Evolutionary conservation across 2,329 filamentous ascomycete species (phyloP).

Genomic region (Colletotrichum godetiae): DNA sequence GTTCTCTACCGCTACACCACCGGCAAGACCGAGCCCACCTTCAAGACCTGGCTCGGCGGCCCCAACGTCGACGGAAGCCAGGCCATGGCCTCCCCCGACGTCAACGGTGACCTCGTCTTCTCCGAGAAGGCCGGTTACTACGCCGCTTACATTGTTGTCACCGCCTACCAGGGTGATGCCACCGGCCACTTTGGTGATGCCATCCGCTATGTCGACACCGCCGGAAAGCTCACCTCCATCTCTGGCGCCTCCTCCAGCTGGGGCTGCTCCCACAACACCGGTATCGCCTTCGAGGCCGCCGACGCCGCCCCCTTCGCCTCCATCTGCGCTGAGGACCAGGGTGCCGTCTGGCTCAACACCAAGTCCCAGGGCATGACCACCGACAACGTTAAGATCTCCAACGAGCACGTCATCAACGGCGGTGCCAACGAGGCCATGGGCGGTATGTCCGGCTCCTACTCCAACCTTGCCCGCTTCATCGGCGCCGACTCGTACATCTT

Average conservation of each 20-base stretch:
- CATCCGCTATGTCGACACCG: slow-evolving; percentile 57
- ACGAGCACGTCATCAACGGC: slow-evolving; percentile 71
- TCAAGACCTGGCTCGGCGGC: slow-evolving; percentile 70
- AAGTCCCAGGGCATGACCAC: slow-evolving; percentile 65
- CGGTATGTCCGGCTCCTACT: slow-evolving; percentile 73
- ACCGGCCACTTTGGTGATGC: slow-evolving; percentile 69
- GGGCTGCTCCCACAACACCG: slow-evolving; percentile 74
- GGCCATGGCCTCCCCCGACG: slow-evolving; percentile 65
- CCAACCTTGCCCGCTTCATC: slow-evolving; percentile 64
- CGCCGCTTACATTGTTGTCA: slow-evolving; percentile 72
- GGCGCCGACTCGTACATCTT: slow-evolving; percentile 67
- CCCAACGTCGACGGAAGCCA: slow-evolving; percentile 60
- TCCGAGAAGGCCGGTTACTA: slow-evolving; percentile 66
- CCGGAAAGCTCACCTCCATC: slow-evolving; percentile 63
- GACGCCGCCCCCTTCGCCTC: slow-evolving; percentile 68
- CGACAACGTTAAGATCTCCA: slow-evolving; percentile 68
- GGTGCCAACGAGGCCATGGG: slow-evolving; percentile 69
- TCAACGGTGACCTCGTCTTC: slow-evolving; percentile 73
- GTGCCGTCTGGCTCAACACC: slow-evolving; percentile 73
- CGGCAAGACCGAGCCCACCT: slow-evolving; percentile 59
- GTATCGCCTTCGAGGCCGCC: slow-evolving; percentile 71
- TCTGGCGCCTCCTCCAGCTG: slow-evolving; percentile 64
- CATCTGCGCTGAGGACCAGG: slow-evolving; percentile 71
- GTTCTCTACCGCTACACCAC: slow-evolving; percentile 69
- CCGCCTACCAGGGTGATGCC: slow-evolving; percentile 64